phyloP scores from a whole-genome alignment of 345 rosid species.

The Brassica rapa region DNA sequence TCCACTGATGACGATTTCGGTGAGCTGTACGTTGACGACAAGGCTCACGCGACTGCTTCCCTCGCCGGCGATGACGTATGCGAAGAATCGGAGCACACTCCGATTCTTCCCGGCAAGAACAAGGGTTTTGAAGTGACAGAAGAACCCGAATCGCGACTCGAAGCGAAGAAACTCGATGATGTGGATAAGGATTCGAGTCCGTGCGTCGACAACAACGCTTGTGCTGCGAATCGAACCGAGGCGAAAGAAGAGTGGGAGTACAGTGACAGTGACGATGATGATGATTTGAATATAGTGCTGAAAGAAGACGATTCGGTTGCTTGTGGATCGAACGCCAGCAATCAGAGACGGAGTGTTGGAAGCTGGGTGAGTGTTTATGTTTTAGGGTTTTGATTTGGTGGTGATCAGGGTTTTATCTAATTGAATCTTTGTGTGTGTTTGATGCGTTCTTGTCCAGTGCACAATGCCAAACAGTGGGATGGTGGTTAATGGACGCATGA shows the following conservation, averaged over 20 bases:
- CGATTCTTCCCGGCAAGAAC: neutral
- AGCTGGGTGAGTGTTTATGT: slow-evolving; percentile 15
- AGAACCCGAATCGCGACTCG: slow-evolving; percentile 16
- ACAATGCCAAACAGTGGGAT: slow-evolving; percentile 23
- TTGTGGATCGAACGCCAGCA: neutral
- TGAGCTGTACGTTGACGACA: slow-evolving; percentile 57
- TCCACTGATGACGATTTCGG: slow-evolving; percentile 63
- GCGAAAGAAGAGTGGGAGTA: slow-evolving; percentile 30
- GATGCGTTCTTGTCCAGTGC: slow-evolving; percentile 34
- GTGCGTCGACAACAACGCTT: neutral
- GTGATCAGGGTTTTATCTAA: neutral
- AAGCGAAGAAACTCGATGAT: neutral
- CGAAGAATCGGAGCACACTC: slow-evolving; percentile 31
- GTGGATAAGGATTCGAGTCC: slow-evolving; percentile 24
- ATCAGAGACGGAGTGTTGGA: slow-evolving; percentile 14
- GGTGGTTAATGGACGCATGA: slow-evolving; percentile 29
- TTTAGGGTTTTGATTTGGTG: neutral
- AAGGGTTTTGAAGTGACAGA: neutral
- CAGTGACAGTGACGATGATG: slow-evolving; percentile 69
- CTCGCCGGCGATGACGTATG: slow-evolving; percentile 18
- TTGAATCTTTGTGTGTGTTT: neutral
- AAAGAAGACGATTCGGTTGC: slow-evolving; percentile 57
- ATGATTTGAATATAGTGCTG: slow-evolving; percentile 67
- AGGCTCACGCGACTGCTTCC: slow-evolving; percentile 41
- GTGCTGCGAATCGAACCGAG: slow-evolving; percentile 15